Evolutionary conservation across 192 early-diverging fungal genomes (phyloP).

Genomic region (Coemansia sp.): DNA sequence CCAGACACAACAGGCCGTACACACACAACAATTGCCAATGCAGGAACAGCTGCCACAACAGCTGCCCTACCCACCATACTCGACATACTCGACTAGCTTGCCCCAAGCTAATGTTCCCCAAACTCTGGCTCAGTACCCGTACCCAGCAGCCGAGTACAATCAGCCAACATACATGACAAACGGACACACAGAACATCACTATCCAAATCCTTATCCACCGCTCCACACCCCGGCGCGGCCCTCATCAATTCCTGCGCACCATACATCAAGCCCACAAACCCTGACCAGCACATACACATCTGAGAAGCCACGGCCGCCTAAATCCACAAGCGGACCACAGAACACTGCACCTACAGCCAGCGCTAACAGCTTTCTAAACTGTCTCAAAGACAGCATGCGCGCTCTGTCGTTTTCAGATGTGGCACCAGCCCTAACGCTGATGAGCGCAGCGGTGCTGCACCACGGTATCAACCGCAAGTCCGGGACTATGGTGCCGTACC

Average conservation of each 20-base stretch:
- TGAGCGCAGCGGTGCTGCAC: slow-evolving; percentile 14
- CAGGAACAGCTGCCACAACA: not conserved
- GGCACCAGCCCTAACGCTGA: slow-evolving; percentile 3
- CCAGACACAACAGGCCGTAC: not conserved
- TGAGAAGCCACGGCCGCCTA: slow-evolving; percentile 1
- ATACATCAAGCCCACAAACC: not conserved
- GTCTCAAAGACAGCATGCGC: slow-evolving; percentile 11
- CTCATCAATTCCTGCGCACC: not conserved
- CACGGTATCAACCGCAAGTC: slow-evolving; percentile 18
- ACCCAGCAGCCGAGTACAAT: not conserved
- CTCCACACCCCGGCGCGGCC: too few relatives aligned
- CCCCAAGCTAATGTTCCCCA: not conserved
- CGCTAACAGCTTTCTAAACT: slow-evolving; percentile 13
- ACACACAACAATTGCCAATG: not conserved
- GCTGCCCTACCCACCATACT: not conserved
- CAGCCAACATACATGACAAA: not conserved
- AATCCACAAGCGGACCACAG: not conserved
- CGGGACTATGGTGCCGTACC: slow-evolving; percentile 16
- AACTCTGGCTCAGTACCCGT: not conserved
- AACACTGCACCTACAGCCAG: not conserved
- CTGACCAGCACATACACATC: slow-evolving; percentile 7
- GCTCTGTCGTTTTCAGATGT: slow-evolving; percentile 3
- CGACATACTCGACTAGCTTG: not conserved
- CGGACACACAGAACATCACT: not conserved
- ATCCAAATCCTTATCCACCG: not conserved